Evolutionary conservation across 2,329 filamentous ascomycete species (phyloP).

Genomic region (Aspergillus sp.): DNA sequence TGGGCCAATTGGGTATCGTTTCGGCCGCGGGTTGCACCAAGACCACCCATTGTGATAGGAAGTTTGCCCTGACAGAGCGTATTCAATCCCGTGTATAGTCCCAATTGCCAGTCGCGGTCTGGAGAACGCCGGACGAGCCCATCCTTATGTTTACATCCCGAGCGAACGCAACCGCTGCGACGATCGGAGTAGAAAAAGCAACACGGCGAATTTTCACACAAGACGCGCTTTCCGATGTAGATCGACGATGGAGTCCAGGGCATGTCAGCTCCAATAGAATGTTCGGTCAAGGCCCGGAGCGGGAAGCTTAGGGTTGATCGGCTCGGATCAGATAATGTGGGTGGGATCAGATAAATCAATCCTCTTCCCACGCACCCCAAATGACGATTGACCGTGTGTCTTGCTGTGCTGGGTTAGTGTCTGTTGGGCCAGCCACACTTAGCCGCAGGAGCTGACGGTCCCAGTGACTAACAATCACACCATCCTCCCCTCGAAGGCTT

Average conservation of each 20-base stretch:
- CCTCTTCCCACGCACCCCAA: no score
- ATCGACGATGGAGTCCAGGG: not conserved
- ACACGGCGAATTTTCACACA: not conserved
- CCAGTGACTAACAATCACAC: not conserved
- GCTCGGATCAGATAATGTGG: not conserved
- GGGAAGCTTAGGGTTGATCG: not conserved
- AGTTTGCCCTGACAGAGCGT: not conserved
- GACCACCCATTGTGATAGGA: slow-evolving; percentile 3
- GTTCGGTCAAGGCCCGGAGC: not conserved
- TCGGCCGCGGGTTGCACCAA: slow-evolving; percentile 7
- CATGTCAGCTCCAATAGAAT: no score
- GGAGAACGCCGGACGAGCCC: no score
- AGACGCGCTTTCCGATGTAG: not conserved
- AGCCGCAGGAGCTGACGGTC: not conserved
- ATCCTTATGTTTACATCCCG: no score
- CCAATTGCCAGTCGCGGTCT: no score
- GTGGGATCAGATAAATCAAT: not conserved
- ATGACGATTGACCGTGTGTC: not conserved
- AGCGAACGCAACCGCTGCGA: not conserved
- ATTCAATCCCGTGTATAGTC: no score
- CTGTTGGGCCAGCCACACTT: not conserved
- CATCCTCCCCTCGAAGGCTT: no score
- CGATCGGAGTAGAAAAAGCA: not conserved
- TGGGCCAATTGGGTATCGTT: slow-evolving; percentile 9
- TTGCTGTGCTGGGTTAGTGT: not conserved